Conservation (phyloP, 2,329 filamentous ascomycete species). For the Cladorrhinum sp. region DNA sequence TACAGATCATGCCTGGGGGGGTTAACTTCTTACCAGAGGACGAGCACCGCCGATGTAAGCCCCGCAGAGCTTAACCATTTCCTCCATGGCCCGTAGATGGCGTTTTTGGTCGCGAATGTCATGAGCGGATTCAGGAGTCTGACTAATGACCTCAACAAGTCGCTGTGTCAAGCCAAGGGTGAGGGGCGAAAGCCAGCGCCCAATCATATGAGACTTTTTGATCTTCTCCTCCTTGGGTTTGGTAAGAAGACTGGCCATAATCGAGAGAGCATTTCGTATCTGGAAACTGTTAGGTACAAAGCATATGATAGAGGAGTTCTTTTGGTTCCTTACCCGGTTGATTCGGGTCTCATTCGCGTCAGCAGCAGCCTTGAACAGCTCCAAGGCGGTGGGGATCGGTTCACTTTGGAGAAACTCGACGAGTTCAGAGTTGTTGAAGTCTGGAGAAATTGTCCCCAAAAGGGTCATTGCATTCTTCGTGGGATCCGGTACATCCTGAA, state of each 20-base stretch:
- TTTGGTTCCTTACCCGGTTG: slow-evolving; percentile 49
- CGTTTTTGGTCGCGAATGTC: slow-evolving; percentile 66
- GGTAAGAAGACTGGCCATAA: slow-evolving; percentile 38
- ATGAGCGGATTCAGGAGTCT: slow-evolving; percentile 53
- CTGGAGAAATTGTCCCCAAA: slow-evolving; percentile 64
- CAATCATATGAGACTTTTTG: slow-evolving; percentile 58
- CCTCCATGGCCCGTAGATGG: slow-evolving; percentile 78
- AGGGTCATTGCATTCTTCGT: slow-evolving; percentile 67
- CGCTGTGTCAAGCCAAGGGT: slow-evolving; percentile 83
- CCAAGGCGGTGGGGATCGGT: slow-evolving; percentile 70
- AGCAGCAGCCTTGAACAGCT: slow-evolving; percentile 76
- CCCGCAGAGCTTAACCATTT: slow-evolving; percentile 77
- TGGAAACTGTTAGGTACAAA: slow-evolving; percentile 33
- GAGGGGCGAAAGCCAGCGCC: slow-evolving; percentile 75
- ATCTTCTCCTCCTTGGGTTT: slow-evolving; percentile 29
- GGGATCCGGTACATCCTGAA: slow-evolving; percentile 54
- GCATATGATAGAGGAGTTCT: slow-evolving; percentile 1
- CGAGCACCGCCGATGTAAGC: slow-evolving; percentile 72
- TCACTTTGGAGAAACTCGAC: slow-evolving; percentile 69
- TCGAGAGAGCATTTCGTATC: slow-evolving; percentile 47
- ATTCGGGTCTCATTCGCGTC: slow-evolving; percentile 60
- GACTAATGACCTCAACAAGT: slow-evolving; percentile 76
- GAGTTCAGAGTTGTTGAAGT: slow-evolving; percentile 66
- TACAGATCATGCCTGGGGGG: not conserved
- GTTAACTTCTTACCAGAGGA: slow-evolving; percentile 68